phyloP scores from a whole-genome alignment of 2,329 filamentous ascomycete species.

The Stachybotrys chlorohalonatus region DNA sequence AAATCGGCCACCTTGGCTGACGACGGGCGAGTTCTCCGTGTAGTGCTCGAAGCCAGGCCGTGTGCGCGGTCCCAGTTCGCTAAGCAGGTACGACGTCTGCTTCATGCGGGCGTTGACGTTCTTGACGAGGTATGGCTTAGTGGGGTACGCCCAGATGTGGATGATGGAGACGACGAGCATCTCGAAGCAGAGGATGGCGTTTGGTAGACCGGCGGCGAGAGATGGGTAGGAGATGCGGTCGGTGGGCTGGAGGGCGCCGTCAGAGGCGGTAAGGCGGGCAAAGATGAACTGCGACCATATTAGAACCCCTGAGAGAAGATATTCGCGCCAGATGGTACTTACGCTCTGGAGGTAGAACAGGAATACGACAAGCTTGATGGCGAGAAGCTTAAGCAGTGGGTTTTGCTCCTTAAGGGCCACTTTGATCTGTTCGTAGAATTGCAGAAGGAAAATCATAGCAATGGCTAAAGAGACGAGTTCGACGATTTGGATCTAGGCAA shows the following conservation, averaged over 20 bases:
- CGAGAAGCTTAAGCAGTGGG: conserved; percentile 71
- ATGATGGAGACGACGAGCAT: conserved; percentile 75
- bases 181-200: conserved; percentile 69
- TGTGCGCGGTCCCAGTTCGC: neutral
- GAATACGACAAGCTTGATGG: conserved; percentile 88
- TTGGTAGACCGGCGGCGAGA: conserved; percentile 72
- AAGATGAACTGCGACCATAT: neutral
- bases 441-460: conserved; percentile 82
- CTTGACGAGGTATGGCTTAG: conserved; percentile 50
- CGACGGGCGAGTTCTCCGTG: neutral
- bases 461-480: conserved; percentile 56
- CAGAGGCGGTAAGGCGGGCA: neutral
- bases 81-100: neutral
- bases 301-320: neutral
- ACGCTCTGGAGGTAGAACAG: conserved; percentile 77
- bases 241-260: conserved; percentile 38
- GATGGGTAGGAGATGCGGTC: conserved; percentile 60
- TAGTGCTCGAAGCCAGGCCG: neutral
- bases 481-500: conserved; percentile 29
- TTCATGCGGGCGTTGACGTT: neutral
- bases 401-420: conserved; percentile 57
- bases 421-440: conserved; percentile 75
- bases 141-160: conserved; percentile 77
- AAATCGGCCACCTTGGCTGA: neutral
- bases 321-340: conserved; percentile 21